Evolutionary conservation across 805 yeast species (phyloP), one percentile per base, ranked within the genome.

Genomic region (Saccharomycopsis javanensis): DNA sequence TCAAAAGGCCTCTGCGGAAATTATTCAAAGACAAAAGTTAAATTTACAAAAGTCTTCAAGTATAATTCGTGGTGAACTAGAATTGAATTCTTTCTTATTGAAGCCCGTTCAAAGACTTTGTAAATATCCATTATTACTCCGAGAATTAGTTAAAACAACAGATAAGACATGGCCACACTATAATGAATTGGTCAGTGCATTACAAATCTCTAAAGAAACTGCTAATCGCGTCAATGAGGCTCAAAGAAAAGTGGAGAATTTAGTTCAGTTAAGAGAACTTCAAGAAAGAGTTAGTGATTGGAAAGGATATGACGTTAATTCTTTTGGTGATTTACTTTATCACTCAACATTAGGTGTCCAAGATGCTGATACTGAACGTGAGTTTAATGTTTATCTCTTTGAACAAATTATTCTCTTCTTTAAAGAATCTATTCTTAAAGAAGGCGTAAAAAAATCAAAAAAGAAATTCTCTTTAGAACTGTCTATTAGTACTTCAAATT

Each of bases 101-200:
- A 94, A 92, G 69, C 99, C 99, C 0, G 88, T 94, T 38, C 99
- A 94, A 73, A 79, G 99, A 62, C 77, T 94, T n/a, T 88, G 97
- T 76, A 88, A 91, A 68, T 94, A 94, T 69, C 99, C 98, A 1
- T 72, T 94, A 54, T 75, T 94, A 53, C 71, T 94, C 55, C 82
- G 79, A 64, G 94, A 88, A 66, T 75, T 94, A 55, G 68, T 88
- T 54, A 89, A 88, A 67, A 68, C 75, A 53, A 79, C 89, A 10
- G 85, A 82, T 37, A 67, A 68, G 13, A 67, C 70, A 16, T 74
- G 78, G 74, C 78, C 80, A 7, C 74, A 73, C 59, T 82, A 80
- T 64, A 79, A 77, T 60, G 98, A 92, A 68, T 73, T 92, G 31
- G 73, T 79, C 28, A 69, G 78, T 56, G 97, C 97, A 1, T 73